Base-by-base conservation (phyloP, 345 rosid species). In the Brassica cretica region DNA sequence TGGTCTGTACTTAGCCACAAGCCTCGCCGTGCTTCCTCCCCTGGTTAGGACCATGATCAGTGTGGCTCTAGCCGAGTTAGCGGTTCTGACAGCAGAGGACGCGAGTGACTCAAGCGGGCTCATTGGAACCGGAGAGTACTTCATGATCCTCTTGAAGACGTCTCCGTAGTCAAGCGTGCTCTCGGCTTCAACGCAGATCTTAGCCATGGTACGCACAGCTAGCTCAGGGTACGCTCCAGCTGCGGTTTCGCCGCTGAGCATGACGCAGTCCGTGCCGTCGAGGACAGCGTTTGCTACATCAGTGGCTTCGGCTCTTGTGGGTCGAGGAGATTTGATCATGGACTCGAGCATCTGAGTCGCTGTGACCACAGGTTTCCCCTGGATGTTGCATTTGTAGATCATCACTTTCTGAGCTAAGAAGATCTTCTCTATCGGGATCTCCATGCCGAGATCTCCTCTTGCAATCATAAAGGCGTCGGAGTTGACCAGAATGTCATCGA, bases 381-480 rank as follows among this genome's bases (percentile, higher is more conserved):
- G 97, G 77, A 92, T 90, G 85, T 94, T 94, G 83, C 97, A 94
- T 84, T 94, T 94, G 90, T 91, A 92, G 82, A 94, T 87, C 98
- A 94, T 94, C 27, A 92, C 97, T 77, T 94, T 94, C 87, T 94
- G 98, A 8, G 98, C 98, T 27, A 94, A 81, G 85, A 94, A 94
- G 58, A 94, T 94, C 86, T 94, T 94, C 69, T 94, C 98, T 5
- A 94, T 94, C 0, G 98, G 98, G 74, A 94, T 94, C 82, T 94
- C 98, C 98, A 94, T 94, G 58, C 98, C 98, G 0, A 94, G 93
- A 78, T 94, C 98, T 39, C 98, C 98, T 39, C 98, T 87, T 2
- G 98, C 98, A 75, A 94, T 95, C 98, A 94, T 94, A 76, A 94
- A 94, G 2, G 98, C 98, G 75, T 94, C 98, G 0, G 98, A 84